Base-by-base conservation (phyloP, 306 rosid genomes). In the Castanea mollissima region DNA sequence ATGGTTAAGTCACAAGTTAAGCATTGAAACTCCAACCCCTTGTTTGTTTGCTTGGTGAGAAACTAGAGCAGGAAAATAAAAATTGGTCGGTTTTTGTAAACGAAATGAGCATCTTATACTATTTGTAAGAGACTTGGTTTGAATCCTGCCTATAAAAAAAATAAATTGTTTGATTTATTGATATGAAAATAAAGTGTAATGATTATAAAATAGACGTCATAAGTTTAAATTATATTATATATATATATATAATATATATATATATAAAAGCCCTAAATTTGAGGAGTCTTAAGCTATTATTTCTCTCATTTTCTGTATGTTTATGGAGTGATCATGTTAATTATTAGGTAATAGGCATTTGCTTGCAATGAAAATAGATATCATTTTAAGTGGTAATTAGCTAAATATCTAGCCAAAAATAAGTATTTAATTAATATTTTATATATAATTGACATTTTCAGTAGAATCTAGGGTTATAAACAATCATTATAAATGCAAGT, bases 1-100 rank as follows among this genome's bases (percentile, higher is more conserved):
- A 60, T 58, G 74, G 79, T 86, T 79, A 80, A 71, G 72, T 86
- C 84, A 83, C 83, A 76, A 67, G 83, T 74, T 71, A 77, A 75
- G 78, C 75, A 73, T 86, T 84, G 82, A 74, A 76, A 56, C 82
- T 57, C 75, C 63, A 54, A 64, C 76, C 74, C 71, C 74, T 55
- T 82, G 72, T 41, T 55, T 80, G 73, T 75, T 80, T 70, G 78
- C 12, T 79, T 80, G 76, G 70, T 77, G n/a, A 35, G 51, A 80
- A 81, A 83, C 78, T 71, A 64, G 27, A 78, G 83, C 74, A 35
- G 65, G 82, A 29, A 46, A 79, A 75, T 55, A 67, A 73, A 58
- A 60, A 35, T 38, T 15, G 60, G 60, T 76, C 38, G 35, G 73
- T 83, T 76, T 70, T 70, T 19, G 81, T 49, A 77, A 64, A 69